These are phyloP conservation scores for Mediolabrus comicus DNA, from an alignment of 108 stramenopile genomes.

Conservation along the genomic window DNA sequence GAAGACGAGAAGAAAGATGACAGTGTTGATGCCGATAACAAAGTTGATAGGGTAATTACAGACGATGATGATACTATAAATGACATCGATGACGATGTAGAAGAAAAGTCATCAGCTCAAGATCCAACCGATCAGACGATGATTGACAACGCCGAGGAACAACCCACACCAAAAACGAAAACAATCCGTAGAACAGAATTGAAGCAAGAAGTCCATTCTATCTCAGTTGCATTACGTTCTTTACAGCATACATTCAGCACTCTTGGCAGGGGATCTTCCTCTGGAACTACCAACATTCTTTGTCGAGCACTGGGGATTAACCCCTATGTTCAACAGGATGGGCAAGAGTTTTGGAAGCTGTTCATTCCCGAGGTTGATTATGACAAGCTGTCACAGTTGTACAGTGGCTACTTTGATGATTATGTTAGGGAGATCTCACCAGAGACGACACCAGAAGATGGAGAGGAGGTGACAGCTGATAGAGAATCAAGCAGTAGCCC, in stretches of 20 bases:
- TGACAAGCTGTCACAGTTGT: constrained; percentile 55
- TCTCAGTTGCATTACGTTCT: constrained; percentile 38
- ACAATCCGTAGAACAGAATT: constrained; percentile 12
- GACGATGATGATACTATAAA: neutral
- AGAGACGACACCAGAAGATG: constrained; percentile 42
- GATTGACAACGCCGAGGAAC: neutral
- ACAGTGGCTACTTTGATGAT: constrained; percentile 74
- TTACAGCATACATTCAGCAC: constrained; percentile 34
- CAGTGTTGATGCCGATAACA: constrained; percentile 47
- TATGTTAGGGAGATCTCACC: constrained; percentile 57
- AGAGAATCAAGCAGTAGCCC: constrained; percentile 17
- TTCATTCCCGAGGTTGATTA: constrained; percentile 67
- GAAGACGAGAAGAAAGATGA: constrained; percentile 15
- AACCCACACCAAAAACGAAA: neutral
- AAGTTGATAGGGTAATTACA: neutral
- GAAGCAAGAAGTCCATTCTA: constrained; percentile 20
- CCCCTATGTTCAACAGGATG: constrained; percentile 77
- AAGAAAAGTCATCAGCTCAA: neutral
- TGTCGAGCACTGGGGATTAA: constrained; percentile 70
- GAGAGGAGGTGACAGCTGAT: constrained; percentile 13
- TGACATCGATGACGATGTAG: neutral
- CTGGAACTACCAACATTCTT: constrained; percentile 45
- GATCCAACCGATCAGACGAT: neutral
- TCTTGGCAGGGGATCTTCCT: constrained; percentile 6
- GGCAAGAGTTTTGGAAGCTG: constrained; percentile 91